Percentiles rank a stretch among this genome's conserved stretches.
Evolutionary conservation across 2,329 filamentous ascomycete genomes (phyloP).

Genomic region (Zasmidium citrigriseum): DNA sequence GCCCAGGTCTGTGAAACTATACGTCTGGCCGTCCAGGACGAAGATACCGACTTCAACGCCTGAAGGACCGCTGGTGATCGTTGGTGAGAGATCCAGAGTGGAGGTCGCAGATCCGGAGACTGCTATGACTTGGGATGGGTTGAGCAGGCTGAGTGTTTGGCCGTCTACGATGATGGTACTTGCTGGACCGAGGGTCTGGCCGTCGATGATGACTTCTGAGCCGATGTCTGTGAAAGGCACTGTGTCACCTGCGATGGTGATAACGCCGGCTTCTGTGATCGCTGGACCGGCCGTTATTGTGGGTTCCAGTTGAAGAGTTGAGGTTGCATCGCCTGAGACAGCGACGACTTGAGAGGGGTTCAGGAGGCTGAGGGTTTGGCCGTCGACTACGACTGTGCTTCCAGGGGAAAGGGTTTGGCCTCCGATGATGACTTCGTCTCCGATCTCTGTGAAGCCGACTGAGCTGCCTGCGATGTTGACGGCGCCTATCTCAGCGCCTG

Average conservation of each 20-base stretch:
- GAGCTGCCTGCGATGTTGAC: background rate
- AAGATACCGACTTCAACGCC: background rate
- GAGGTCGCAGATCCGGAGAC: background rate
- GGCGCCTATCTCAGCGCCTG: background rate
- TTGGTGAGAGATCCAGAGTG: background rate
- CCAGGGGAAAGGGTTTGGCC: background rate
- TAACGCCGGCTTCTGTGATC: background rate
- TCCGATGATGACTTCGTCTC: background rate
- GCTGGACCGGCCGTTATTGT: background rate
- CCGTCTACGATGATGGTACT: background rate
- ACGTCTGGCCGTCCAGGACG: background rate
- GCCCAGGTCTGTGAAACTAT: background rate
- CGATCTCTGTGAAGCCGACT: background rate
- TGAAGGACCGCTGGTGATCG: background rate
- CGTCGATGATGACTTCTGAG: background rate
- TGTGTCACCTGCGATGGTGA: background rate
- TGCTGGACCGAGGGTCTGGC: background rate
- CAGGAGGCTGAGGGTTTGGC: background rate
- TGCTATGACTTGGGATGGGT: background rate
- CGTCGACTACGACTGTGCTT: background rate
- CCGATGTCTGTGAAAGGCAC: background rate
- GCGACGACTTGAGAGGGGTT: background rate
- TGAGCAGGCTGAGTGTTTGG: background rate
- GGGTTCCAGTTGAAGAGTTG: background rate
- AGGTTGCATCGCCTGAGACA: background rate